These are phyloP conservation scores for Saccharum officinarum DNA, from an alignment of 176 grass and related monocot species.

Conservation along the genomic window DNA sequence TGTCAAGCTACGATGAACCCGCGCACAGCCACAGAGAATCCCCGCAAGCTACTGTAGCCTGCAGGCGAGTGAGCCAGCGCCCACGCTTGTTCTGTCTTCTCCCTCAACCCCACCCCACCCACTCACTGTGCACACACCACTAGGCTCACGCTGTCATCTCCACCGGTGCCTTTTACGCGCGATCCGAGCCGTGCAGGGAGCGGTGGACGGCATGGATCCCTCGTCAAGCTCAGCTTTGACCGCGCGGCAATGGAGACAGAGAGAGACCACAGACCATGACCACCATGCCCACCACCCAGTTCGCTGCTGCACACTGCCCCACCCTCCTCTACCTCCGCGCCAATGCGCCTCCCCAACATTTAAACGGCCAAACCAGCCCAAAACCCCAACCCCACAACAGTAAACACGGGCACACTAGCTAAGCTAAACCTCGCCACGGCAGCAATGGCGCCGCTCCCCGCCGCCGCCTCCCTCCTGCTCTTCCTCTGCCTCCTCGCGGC, in stretches of 20 bases:
- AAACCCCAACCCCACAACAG: background rate
- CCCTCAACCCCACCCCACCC: background rate
- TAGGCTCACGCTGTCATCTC: slow-evolving; percentile 6
- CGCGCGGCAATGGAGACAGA: background rate
- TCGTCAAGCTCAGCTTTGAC: background rate
- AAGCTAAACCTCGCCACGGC: background rate
- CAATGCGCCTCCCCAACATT: background rate
- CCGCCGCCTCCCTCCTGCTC: background rate
- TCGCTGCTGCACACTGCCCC: slow-evolving; percentile 39
- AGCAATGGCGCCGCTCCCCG: background rate
- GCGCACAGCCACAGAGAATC: slow-evolving; percentile 14
- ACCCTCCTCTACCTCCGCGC: slow-evolving; percentile 48
- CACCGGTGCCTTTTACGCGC: background rate
- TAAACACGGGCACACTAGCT: background rate
- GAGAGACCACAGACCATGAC: background rate
- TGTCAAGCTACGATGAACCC: background rate
- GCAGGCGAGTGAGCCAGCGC: background rate
- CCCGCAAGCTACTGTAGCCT: background rate
- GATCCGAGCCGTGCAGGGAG: background rate
- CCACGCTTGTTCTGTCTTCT: slow-evolving; percentile 6
- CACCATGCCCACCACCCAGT: slow-evolving; percentile 32
- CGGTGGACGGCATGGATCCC: background rate
- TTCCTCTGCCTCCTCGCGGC: background rate
- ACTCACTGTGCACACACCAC: background rate
- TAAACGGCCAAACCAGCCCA: background rate